Conservation (phyloP, 2,329 filamentous ascomycete genomes). For the Penicillium sp. region DNA sequence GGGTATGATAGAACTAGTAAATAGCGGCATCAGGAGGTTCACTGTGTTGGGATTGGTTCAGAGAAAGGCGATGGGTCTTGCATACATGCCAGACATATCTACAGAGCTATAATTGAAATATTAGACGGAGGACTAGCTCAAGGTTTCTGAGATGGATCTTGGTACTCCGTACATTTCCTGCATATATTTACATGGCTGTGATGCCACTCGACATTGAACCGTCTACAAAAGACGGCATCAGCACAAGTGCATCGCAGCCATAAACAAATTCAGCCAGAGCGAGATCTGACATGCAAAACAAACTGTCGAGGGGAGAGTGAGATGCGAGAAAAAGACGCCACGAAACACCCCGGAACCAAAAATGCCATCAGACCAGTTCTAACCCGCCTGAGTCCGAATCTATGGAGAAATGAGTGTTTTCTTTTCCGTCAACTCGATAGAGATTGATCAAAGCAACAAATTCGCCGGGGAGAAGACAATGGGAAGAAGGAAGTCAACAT, state of each 20-base stretch:
- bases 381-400: slow-evolving; percentile 14
- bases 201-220: slow-evolving; percentile 1
- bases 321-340: slow-evolving; percentile 21
- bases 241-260: slow-evolving; percentile 3
- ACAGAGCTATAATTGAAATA: too few relatives aligned
- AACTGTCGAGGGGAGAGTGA: slow-evolving; percentile 30
- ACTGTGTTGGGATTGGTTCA: too few relatives aligned
- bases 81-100: too few relatives aligned
- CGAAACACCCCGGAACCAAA: slow-evolving; percentile 21
- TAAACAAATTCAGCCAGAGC: slow-evolving; percentile 8
- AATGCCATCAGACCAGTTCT: slow-evolving; percentile 22
- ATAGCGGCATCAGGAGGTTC: too few relatives aligned
- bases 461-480: slow-evolving; percentile 3
- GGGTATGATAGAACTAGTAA: too few relatives aligned
- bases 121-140: too few relatives aligned
- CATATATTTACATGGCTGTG: slow-evolving; percentile 15
- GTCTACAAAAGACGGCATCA: background rate
- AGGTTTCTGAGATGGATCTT: too few relatives aligned
- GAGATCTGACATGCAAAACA: slow-evolving; percentile 15
- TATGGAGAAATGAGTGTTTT: slow-evolving; percentile 14
- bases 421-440: slow-evolving; percentile 3
- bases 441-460: slow-evolving; percentile 1
- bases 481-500: slow-evolving; percentile 14
- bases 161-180: slow-evolving; percentile 7
- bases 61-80: too few relatives aligned